A percentile compares a stretch with the other conserved stretches of the same genome.
phyloP scores from a whole-genome alignment of 208 protist genomes.

The Crithidia expoeki region DNA sequence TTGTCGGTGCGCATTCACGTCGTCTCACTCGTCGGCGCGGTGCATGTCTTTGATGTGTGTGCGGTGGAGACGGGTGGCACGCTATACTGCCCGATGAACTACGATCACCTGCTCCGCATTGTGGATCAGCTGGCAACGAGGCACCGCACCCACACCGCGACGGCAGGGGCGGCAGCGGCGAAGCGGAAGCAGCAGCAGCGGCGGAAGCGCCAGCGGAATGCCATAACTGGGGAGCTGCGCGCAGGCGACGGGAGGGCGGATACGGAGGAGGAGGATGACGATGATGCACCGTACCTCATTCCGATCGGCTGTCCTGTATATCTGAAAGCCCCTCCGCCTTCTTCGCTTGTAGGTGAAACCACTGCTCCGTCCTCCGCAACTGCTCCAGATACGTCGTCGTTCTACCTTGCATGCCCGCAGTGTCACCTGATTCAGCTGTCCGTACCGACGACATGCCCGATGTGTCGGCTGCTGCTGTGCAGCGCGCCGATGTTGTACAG shows the following conservation, averaged over 20 bases:
- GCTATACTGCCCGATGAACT: conserved; percentile 78
- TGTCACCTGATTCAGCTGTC: conserved; percentile 73
- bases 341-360: background rate
- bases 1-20: conserved; percentile 60
- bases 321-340: conserved; percentile 20
- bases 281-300: conserved; percentile 37
- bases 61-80: conserved; percentile 56
- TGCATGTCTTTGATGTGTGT: conserved; percentile 76
- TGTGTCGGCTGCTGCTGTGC: conserved; percentile 80
- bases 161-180: background rate
- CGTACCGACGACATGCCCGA: conserved; percentile 74
- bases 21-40: conserved; percentile 78
- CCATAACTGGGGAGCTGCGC: background rate
- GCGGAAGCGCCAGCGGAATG: conserved; percentile 12
- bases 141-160: conserved; percentile 17
- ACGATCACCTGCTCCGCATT: conserved; percentile 73
- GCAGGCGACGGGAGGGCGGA: no score
- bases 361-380: background rate
- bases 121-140: conserved; percentile 45
- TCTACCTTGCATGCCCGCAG: conserved; percentile 75
- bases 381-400: background rate
- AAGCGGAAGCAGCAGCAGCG: conserved; percentile 7
- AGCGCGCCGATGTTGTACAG: conserved; percentile 67
- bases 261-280: conserved; percentile 8
- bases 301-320: conserved; percentile 76